Base-by-base conservation (phyloP, 805 yeast genomes). In the Starmera caribaea region DNA sequence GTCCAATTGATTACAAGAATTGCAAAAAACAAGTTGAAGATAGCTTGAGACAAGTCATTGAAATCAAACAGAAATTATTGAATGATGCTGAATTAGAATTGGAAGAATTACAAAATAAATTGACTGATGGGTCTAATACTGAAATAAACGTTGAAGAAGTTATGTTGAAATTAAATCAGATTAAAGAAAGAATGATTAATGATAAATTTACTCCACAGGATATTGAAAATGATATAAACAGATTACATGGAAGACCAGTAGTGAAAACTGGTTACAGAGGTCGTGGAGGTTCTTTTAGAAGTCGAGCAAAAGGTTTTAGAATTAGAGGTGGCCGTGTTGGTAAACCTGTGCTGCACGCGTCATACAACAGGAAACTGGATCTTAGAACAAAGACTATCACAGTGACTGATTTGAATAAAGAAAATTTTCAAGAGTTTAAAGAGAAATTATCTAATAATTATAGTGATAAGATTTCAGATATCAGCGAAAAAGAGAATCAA, bases 41-140 rank as follows among this genome's bases (percentile, higher is more conserved):
- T 8, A 52, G 55, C 38, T 45, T 67, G 34, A 51, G 55, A 44
- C 49, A 58, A 38, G 36, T 62, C 24, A 55, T 63, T 34, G 57
- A 44, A 16, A 44, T 58, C 40, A 68, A 63, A 38, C 63, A 59
- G 36, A 56, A 46, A 15, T 47, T 71, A 40, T 44, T 69, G 27
- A 47, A 44, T 31, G 53, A 56, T 39, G 67, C 61, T 45, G 65
- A 61, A 35, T 29, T 24, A 5, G 37, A 55, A 46, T 35, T 64
- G 47, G 35, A 43, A 30, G 32, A 45, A 0, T 17, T 54, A 5
- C 35, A 43, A 14, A 36, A 44, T 24, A 35, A 50, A 9, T 41
- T 30, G 10, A 36, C 40, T 5, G 16, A 47, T 37, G 55, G 54
- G 7, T 47, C 43, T n/a, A 24, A 34, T 4, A 50, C 46, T 33